These are phyloP conservation scores for Penicillium sp. DNA, from an alignment of 2,329 filamentous ascomycete species.

Conservation along the genomic window DNA sequence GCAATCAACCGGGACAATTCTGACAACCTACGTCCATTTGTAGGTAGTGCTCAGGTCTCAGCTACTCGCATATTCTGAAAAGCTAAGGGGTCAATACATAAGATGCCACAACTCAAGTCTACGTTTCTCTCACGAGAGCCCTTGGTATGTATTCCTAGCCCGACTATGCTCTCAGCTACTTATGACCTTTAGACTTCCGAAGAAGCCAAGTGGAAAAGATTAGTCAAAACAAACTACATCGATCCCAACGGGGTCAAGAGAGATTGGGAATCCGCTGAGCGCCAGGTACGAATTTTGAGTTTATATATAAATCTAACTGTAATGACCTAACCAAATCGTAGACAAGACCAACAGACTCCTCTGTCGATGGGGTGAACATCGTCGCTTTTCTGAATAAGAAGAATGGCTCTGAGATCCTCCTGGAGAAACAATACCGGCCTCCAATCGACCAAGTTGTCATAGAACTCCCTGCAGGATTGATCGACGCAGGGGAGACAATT, in stretches of 20 bases:
- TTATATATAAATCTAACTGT: slow-evolving; percentile 1
- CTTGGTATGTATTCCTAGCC: slow-evolving; percentile 26
- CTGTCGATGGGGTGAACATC: slow-evolving; percentile 56
- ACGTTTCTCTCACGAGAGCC: slow-evolving; percentile 32
- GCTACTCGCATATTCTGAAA: not conserved
- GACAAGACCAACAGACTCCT: slow-evolving; percentile 14
- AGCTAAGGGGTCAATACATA: not conserved
- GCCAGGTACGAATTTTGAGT: slow-evolving; percentile 32
- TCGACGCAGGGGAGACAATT: slow-evolving; percentile 57
- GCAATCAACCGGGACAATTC: not conserved
- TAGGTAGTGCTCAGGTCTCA: too few species aligned
- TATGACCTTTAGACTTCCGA: slow-evolving; percentile 28
- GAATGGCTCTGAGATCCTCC: slow-evolving; percentile 49
- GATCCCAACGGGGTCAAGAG: slow-evolving; percentile 43
- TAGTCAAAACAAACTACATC: slow-evolving; percentile 43
- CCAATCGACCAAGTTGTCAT: slow-evolving; percentile 58
- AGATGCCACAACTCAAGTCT: slow-evolving; percentile 21
- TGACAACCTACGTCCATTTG: not conserved
- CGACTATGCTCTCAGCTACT: not conserved
- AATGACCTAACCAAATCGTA: not conserved
- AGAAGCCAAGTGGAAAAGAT: slow-evolving; percentile 44
- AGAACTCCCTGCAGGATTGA: slow-evolving; percentile 60
- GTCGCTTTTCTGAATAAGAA: slow-evolving; percentile 57
- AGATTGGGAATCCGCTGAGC: slow-evolving; percentile 46
- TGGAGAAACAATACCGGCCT: slow-evolving; percentile 60